These are phyloP conservation scores for Pythium aquatile DNA, from an alignment of 352 stramenopile genomes.

Conservation along the genomic window DNA sequence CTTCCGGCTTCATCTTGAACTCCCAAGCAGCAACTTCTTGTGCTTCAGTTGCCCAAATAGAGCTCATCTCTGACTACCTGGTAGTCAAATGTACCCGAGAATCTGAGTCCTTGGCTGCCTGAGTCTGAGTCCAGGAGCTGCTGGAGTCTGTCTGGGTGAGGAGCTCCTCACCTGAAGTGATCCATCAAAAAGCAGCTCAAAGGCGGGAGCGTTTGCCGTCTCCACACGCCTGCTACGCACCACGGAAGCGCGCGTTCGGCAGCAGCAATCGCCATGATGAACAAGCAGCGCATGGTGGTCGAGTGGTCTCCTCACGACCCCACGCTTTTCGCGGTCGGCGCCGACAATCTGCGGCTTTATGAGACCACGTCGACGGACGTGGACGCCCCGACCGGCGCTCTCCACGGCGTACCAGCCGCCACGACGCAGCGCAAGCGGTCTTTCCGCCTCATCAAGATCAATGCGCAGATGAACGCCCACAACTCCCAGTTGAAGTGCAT, in stretches of 20 bases:
- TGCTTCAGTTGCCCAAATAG: conserved; percentile 5
- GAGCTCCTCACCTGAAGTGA: neutral
- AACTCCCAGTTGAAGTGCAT: conserved; percentile 77
- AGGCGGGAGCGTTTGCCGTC: neutral
- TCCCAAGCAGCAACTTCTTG: conserved; percentile 12
- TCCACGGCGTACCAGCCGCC: conserved; percentile 14
- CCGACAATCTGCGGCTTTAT: conserved; percentile 83
- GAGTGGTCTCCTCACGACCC: conserved; percentile 84
- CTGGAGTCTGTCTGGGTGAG: neutral
- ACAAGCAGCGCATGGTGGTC: conserved; percentile 71
- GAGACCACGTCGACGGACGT: conserved; percentile 40
- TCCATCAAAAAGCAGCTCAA: neutral
- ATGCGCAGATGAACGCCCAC: conserved; percentile 29
- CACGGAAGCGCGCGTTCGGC: neutral
- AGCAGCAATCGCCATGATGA: conserved; percentile 37
- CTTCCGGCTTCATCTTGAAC: conserved; percentile 3
- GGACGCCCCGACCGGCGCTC: conserved; percentile 21
- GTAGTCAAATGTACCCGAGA: neutral
- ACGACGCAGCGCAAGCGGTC: conserved; percentile 85
- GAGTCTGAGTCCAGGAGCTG: conserved; percentile 1
- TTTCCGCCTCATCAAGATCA: conserved; percentile 80
- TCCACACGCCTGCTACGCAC: neutral
- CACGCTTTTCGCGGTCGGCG: conserved; percentile 78
- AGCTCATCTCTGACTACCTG: conserved; percentile 4
- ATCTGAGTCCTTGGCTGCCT: conserved; percentile 3